Evolutionary conservation across 768 basidiomycete genomes (phyloP), one percentile per base, ranked within the genome.

Genomic region (Tricholoma bakamatsutake): DNA sequence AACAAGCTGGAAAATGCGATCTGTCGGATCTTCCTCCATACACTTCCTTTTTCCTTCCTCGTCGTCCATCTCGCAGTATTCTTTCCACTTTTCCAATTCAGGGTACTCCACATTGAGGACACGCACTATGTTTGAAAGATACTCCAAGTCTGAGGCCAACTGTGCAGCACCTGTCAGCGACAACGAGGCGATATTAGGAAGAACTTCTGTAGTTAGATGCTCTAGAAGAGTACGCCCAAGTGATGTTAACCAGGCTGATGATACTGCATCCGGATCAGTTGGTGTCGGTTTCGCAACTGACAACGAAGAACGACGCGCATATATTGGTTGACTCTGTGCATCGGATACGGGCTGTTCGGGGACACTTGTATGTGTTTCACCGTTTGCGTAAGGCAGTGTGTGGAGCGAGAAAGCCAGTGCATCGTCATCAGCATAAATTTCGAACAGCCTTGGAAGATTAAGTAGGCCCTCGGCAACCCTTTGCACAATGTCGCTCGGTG

Each of bases 391-490:
- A 0, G 89, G 92, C 9, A 98, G 73, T 5, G 88, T 92, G 48
- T 87, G 84, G 39, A 98, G 75, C 34, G 91, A 93, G 70, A 94
- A 97, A 2, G 85, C 82, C 8, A 98, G 79, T 9, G 92, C 90
- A 57, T 94, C 93, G 67, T 98, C 94, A 55, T 88, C 87, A 6
- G 89, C 91, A 64, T 97, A 96, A 15, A 95, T 88, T 69, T 98
- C 95, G 65, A 98, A 97, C 13, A 98, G 74, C 54, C 94, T 74
- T 2, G 96, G 93, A 2, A 99, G 81, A 71, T 96, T 97, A 31
- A 98, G 77, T 33, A 99, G 73, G n/a, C 94, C 93, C 65, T 98
- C 97, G 2, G 91, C 90, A 31, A 98, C 86, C 55, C 85, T 84
- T 57, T 94, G 90, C 58, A 97, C 86, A 4, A 81, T 84, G 53